These are phyloP conservation scores for Verticillium tricorpus DNA, from an alignment of 2,329 filamentous ascomycete species.

Conservation along the genomic window DNA sequence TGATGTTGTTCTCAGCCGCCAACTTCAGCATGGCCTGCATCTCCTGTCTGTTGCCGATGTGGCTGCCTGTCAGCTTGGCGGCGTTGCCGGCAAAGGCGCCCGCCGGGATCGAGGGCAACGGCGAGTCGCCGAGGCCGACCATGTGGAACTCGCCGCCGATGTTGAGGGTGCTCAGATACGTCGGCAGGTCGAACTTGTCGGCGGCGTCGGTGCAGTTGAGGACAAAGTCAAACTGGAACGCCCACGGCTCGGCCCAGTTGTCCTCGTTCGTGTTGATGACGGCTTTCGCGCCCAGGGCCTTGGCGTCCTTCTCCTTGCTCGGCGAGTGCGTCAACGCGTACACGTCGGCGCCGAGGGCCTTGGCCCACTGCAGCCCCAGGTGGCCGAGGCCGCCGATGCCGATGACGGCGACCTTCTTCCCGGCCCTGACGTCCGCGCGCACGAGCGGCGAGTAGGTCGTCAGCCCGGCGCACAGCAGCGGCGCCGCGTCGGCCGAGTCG, in stretches of 20 bases:
- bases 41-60: constrained; percentile 57
- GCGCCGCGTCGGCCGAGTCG: constrained; percentile 48
- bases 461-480: constrained; percentile 74
- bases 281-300: constrained; percentile 58
- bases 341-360: constrained; percentile 63
- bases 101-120: constrained; percentile 36
- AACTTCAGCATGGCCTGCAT: constrained; percentile 55
- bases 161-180: constrained; percentile 46
- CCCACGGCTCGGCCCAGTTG: constrained; percentile 52
- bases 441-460: constrained; percentile 68
- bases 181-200: constrained; percentile 48
- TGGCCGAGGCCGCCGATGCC: constrained; percentile 73
- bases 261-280: constrained; percentile 43
- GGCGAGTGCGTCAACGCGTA: constrained; percentile 59
- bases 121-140: constrained; percentile 50
- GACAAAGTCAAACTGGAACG: constrained; percentile 45
- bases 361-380: constrained; percentile 66
- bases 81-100: constrained; percentile 35
- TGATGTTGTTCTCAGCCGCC: constrained; percentile 49
- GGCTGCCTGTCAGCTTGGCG: constrained; percentile 39
- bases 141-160: constrained; percentile 53
- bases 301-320: constrained; percentile 54
- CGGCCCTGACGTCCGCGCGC: constrained; percentile 62
- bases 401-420: constrained; percentile 66
- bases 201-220: constrained; percentile 46